Evolutionary conservation across 2,329 filamentous ascomycete species (phyloP).

Genomic region (Scedosporium boydii): DNA sequence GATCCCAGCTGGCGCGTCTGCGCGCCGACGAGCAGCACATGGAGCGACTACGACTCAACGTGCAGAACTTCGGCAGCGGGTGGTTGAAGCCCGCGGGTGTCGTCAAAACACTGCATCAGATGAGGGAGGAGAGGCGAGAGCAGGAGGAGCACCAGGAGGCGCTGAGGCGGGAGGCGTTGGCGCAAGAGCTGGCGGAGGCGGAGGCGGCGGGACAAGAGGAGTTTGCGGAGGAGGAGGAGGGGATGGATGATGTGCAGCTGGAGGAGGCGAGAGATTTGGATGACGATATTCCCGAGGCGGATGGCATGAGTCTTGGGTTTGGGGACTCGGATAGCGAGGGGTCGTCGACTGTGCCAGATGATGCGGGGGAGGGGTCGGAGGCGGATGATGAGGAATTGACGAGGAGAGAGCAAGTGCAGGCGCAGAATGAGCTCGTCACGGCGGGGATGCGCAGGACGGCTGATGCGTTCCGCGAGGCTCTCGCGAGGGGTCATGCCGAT

Average conservation of each 20-base stretch:
- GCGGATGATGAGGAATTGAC: slow-evolving; percentile 29
- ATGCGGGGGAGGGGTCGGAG: slow-evolving; percentile 31
- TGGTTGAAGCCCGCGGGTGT: slow-evolving; percentile 91
- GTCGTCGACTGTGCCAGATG: slow-evolving; percentile 24
- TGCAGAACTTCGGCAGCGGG: slow-evolving; percentile 75
- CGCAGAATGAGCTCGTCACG: slow-evolving; percentile 38
- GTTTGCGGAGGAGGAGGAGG: slow-evolving; percentile 32
- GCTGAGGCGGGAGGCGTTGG: slow-evolving; percentile 58
- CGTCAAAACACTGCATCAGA: slow-evolving; percentile 79
- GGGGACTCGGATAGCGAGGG: slow-evolving; percentile 21
- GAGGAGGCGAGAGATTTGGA: slow-evolving; percentile 54
- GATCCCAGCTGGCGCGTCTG: slow-evolving; percentile 58
- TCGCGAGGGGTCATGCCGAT: slow-evolving; percentile 39
- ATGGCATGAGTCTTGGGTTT: slow-evolving; percentile 30
- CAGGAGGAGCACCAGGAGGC: slow-evolving; percentile 75
- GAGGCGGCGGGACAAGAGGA: slow-evolving; percentile 33
- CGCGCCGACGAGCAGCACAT: slow-evolving; percentile 68
- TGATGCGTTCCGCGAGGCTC: slow-evolving; percentile 51
- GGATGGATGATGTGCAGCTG: slow-evolving; percentile 46
- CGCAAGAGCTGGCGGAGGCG: slow-evolving; percentile 65
- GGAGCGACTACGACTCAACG: slow-evolving; percentile 66
- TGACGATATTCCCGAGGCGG: slow-evolving; percentile 63
- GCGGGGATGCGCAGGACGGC: slow-evolving; percentile 46
- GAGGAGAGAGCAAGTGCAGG: slow-evolving; percentile 23
- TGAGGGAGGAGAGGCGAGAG: slow-evolving; percentile 83